phyloP scores from a whole-genome alignment of 345 rosid species.

The Murraya koenigii region DNA sequence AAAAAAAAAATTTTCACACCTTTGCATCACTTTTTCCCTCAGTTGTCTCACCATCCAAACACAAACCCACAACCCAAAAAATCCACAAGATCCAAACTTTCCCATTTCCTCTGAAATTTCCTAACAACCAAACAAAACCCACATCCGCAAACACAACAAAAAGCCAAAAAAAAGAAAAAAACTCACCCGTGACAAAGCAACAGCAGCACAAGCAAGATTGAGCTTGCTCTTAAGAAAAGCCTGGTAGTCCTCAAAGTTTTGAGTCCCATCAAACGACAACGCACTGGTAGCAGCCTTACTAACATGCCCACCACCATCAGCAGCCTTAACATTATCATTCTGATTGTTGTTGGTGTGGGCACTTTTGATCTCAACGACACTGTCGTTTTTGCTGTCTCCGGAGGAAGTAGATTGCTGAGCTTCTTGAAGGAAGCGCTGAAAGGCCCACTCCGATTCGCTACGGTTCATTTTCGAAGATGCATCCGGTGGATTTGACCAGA shows the following conservation, averaged over 20 bases:
- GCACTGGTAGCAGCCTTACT: neutral
- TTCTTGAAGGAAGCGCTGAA: conserved; percentile 62
- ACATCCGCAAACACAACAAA: neutral
- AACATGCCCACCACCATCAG: neutral
- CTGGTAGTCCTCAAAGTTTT: conserved; percentile 44
- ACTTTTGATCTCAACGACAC: conserved; percentile 33
- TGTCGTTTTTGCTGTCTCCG: conserved; percentile 19
- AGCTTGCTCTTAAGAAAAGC: conserved; percentile 63
- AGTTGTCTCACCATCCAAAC: conserved; percentile 7
- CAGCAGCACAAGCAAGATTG: conserved; percentile 61
- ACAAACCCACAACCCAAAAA: neutral
- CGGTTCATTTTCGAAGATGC: conserved; percentile 39
- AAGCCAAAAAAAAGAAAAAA: neutral
- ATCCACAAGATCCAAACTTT: neutral
- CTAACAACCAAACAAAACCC: conserved; percentile 1
- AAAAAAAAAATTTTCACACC: neutral
- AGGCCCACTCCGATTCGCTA: conserved; percentile 81
- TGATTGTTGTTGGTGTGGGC: neutral
- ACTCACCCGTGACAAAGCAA: conserved; percentile 62
- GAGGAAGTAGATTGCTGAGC: conserved; percentile 21
- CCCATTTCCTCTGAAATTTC: neutral
- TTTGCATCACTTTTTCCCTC: neutral
- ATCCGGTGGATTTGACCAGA: conserved; percentile 33
- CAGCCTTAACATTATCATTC: neutral
- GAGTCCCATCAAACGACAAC: conserved; percentile 7